Percentiles rank a stretch among this genome's conserved stretches.
These are phyloP conservation scores for Nannochloropsis oceanica DNA, from an alignment of 108 stramenopile species.

Conservation along the genomic window DNA sequence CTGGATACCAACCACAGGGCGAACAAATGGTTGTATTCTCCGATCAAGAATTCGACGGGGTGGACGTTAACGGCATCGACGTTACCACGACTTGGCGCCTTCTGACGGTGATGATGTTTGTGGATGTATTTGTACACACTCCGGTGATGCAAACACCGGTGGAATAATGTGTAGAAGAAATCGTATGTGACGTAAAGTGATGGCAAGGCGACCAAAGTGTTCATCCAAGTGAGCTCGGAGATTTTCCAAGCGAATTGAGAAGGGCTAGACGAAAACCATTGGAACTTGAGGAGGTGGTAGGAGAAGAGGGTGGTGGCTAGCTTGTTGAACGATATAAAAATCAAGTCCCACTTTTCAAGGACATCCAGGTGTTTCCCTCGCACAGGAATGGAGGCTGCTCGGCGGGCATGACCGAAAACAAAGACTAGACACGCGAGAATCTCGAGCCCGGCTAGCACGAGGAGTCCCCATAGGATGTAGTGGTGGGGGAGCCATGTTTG, in stretches of 20 bases:
- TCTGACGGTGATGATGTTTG: slow-evolving; percentile 95
- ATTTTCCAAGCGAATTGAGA: slow-evolving; percentile 32
- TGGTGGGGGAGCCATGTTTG: slow-evolving; percentile 21
- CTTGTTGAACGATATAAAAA: slow-evolving; percentile 59
- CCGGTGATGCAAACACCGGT: slow-evolving; percentile 72
- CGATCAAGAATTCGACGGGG: slow-evolving; percentile 86
- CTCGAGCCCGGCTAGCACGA: slow-evolving; percentile 33
- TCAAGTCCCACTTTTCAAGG: slow-evolving; percentile 19
- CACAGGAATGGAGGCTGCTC: slow-evolving; percentile 16
- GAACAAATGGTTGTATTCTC: slow-evolving; percentile 88
- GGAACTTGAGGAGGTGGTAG: slow-evolving; percentile 53
- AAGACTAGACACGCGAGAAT: slow-evolving; percentile 19
- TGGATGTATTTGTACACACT: slow-evolving; percentile 69
- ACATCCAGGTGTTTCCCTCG: slow-evolving; percentile 42
- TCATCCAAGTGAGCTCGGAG: slow-evolving; percentile 42
- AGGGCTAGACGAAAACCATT: slow-evolving; percentile 40
- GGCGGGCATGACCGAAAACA: slow-evolving; percentile 5
- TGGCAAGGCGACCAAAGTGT: slow-evolving; percentile 54
- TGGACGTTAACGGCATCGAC: slow-evolving; percentile 95
- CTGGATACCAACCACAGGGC: slow-evolving; percentile 42
- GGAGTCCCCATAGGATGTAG: slow-evolving; percentile 6
- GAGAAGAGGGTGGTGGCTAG: slow-evolving; percentile 65
- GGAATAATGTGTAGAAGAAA: slow-evolving; percentile 80
- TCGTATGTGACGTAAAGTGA: slow-evolving; percentile 76
- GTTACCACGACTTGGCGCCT: slow-evolving; percentile 79